Evolutionary conservation across 1,139 yeast species (phyloP).

Genomic region (Tardiomyces digboiensis): DNA sequence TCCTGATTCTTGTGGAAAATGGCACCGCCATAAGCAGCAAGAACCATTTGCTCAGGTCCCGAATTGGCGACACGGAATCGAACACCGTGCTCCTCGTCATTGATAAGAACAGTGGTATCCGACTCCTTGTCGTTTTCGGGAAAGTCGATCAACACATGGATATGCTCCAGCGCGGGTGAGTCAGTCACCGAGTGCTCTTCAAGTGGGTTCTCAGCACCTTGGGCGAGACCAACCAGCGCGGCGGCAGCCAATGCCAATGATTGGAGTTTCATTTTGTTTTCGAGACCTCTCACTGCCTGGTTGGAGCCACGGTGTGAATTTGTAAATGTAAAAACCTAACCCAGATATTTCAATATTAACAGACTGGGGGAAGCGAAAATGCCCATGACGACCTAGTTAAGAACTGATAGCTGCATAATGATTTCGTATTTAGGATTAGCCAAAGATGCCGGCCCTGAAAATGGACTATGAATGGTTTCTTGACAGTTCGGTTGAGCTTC

Average conservation of each 20-base stretch:
- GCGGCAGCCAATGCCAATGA: not conserved
- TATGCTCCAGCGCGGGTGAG: not conserved
- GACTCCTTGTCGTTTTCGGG: not conserved
- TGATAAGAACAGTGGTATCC: constrained; percentile 18
- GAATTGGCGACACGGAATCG: constrained; percentile 46
- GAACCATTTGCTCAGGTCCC: constrained; percentile 44
- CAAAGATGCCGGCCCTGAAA: no score
- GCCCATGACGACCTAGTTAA: no score
- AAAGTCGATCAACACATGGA: not conserved
- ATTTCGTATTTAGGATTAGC: no score
- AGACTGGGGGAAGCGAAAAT: no score
- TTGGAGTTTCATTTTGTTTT: not conserved
- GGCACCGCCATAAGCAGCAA: constrained; percentile 71
- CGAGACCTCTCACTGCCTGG: no score
- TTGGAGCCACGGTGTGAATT: no score
- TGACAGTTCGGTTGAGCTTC: no score
- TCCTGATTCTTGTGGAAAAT: constrained; percentile 36
- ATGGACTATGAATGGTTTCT: no score
- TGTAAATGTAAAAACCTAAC: no score
- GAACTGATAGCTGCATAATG: no score
- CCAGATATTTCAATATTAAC: no score
- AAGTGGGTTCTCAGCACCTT: not conserved
- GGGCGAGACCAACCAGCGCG: not conserved
- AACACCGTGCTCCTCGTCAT: constrained; percentile 48
- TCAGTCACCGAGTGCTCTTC: not conserved